A percentile compares a stretch with the other conserved stretches of the same genome.
These are phyloP conservation scores for Logfia minima DNA, from an alignment of 129 eudicot genomes.

Conservation along the genomic window DNA sequence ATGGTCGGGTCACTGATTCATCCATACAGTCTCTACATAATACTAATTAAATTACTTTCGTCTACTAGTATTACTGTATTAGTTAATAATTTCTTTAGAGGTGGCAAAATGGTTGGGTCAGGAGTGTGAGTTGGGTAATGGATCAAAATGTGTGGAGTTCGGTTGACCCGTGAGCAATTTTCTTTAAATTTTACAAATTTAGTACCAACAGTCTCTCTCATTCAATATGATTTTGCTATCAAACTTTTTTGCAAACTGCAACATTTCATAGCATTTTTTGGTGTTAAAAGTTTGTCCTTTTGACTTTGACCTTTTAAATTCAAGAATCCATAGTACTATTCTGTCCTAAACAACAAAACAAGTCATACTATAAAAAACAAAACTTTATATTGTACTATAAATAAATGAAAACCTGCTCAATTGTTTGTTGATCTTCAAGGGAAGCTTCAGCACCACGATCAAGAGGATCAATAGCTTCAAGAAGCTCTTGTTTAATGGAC, in stretches of 20 bases:
- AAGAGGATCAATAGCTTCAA: slow-evolving; percentile 54
- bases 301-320: background rate
- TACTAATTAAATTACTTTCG: background rate
- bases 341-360: background rate
- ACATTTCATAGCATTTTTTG: background rate
- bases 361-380: background rate
- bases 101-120: background rate
- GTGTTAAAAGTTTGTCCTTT: background rate
- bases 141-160: background rate
- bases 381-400: background rate
- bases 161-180: background rate
- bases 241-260: background rate
- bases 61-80: too few species aligned
- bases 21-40: background rate
- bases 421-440: slow-evolving; percentile 42
- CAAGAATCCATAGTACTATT: background rate
- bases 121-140: background rate
- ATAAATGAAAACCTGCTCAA: slow-evolving; percentile 41
- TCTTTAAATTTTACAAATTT: background rate
- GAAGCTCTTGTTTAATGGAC: slow-evolving; percentile 59
- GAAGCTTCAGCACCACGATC: slow-evolving; percentile 67
- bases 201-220: background rate
- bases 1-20: background rate
- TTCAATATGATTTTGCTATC: background rate
- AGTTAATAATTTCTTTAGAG: too few species aligned